Percentiles rank a stretch among this genome's conserved stretches.
These are phyloP conservation scores for Scedosporium dehoogii DNA, from an alignment of 2,329 filamentous ascomycete genomes.

Conservation along the genomic window DNA sequence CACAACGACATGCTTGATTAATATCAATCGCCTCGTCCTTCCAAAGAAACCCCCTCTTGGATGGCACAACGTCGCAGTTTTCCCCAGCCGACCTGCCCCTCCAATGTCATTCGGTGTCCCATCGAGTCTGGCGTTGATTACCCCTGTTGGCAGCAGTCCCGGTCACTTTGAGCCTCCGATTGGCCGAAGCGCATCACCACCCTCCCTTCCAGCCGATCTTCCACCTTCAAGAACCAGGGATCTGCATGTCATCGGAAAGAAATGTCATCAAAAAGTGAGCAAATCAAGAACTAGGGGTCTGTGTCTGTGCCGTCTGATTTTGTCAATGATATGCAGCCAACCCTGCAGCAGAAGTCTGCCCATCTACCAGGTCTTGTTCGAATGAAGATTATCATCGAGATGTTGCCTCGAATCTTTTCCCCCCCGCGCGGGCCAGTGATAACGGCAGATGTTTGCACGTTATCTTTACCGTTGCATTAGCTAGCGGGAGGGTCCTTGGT, in stretches of 20 bases:
- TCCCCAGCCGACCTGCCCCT: background rate
- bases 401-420: no score
- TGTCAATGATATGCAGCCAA: no score
- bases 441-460: background rate
- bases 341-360: no score
- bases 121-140: background rate
- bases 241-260: no score
- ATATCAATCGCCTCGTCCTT: no score
- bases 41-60: background rate
- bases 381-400: background rate
- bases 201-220: background rate
- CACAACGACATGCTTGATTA: no score
- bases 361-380: no score
- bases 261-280: no score
- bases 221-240: background rate
- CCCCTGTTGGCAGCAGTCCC: background rate
- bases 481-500: background rate
- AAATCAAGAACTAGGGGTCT: no score
- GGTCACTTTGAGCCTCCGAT: background rate
- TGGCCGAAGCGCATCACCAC: background rate
- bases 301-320: no score
- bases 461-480: background rate
- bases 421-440: background rate
- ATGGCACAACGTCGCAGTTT: background rate
- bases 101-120: slow-evolving; percentile 1